Evolutionary conservation across 2,329 filamentous ascomycete genomes (phyloP).

Genomic region (Microdochium trichocladiopsis): DNA sequence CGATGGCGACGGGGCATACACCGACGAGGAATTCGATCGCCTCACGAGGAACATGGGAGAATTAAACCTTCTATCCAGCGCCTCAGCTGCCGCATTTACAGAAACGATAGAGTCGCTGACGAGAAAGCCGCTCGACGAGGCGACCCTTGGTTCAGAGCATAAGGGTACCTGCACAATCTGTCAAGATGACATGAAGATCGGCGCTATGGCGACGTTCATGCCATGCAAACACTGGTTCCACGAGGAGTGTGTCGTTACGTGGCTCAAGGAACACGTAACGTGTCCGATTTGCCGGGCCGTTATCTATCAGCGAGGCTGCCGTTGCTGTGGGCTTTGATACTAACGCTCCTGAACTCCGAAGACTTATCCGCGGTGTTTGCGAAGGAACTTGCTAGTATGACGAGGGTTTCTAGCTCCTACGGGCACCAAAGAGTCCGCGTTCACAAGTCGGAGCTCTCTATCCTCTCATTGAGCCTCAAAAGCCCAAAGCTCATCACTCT

Average conservation of each 20-base stretch:
- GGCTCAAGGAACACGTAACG: conserved; percentile 87
- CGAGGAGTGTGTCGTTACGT: conserved; percentile 70
- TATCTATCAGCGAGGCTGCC: conserved; percentile 33
- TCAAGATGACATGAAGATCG: conserved; percentile 74
- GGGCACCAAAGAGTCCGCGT: too few species aligned
- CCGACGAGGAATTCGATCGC: conserved; percentile 82
- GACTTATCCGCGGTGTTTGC: too few species aligned
- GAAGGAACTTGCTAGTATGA: too few species aligned
- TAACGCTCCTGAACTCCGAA: too few species aligned
- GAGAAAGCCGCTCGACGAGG: conserved; percentile 60
- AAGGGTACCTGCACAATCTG: conserved; percentile 91
- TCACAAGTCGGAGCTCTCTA: too few species aligned
- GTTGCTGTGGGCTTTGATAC: too few species aligned
- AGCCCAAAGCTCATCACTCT: too few species aligned
- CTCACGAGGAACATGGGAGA: conserved; percentile 89
- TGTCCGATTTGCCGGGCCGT: conserved; percentile 73
- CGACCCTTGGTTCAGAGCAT: conserved; percentile 58
- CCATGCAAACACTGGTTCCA: conserved; percentile 96
- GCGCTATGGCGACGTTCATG: conserved; percentile 67
- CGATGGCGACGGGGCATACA: conserved; percentile 78
- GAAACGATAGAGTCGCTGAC: conserved; percentile 68
- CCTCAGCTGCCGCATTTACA: conserved; percentile 72
- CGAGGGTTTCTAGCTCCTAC: too few species aligned
- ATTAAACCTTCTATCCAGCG: conserved; percentile 66
- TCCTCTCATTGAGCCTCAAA: too few species aligned